Base-by-base conservation (phyloP, 805 yeast genomes). In the Cephaloascus fragrans region DNA sequence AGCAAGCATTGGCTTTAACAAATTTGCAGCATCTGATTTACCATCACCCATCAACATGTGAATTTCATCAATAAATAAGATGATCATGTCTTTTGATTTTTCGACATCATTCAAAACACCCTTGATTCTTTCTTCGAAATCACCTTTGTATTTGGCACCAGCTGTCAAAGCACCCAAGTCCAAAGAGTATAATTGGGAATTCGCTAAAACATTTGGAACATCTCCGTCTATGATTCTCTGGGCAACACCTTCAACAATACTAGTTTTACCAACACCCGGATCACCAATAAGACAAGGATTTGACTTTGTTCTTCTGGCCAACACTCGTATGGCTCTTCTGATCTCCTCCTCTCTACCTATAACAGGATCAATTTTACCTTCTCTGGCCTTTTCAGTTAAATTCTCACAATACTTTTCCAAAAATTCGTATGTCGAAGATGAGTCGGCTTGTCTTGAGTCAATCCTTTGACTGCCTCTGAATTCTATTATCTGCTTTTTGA, bases 31-130 rank as follows among this genome's bases (percentile, higher is more conserved):
- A 60, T 93, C 98, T 45, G 84, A 79, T 64, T 89, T 93, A 57
- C 98, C 98, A 57, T 93, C 96, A 51, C 98, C 98, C 98, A 93
- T 93, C 49, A 93, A 76, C 97, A 93, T 93, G 65, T 93, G 98
- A 57, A 93, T 93, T 64, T 93, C 98, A 65, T 93, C 98, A 52
- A 93, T 85, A 67, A 93, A 93, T 42, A 93, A 71, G 46, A 93
- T 80, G 47, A 93, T 87, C 76, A 88, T 73, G 37, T 77, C 83
- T 51, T 81, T 80, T 1, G 95, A 80, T 50, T 87, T 83, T 59
- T 87, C 95, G 52, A 93, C 85, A 53, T 93, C 98, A 56, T 80
- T 87, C 56, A 93, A 71, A 23, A 93, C 97, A 49, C 97, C 97
- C 65, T 93, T 93, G 55, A 93, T 74, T 66, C 98, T 80, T 67